Evolutionary conservation across 495 filamentous ascomycete genomes (phyloP).

Genomic region (Trichocladium uniseriatum): DNA sequence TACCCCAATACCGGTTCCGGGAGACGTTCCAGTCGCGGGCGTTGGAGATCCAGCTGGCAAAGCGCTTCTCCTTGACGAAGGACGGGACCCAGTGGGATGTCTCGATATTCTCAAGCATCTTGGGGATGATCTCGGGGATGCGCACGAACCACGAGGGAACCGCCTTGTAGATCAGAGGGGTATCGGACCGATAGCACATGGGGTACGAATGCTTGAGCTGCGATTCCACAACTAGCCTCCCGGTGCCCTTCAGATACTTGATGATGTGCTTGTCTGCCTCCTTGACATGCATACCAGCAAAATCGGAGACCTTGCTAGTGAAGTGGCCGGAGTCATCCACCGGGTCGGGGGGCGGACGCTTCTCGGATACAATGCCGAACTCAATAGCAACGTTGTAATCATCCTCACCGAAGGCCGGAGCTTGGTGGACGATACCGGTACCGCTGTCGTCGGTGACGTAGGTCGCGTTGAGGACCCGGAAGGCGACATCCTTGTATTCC

Average conservation of each 20-base stretch:
- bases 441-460: conserved; percentile 92
- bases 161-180: conserved; percentile 86
- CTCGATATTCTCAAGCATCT: conserved; percentile 85
- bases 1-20: conserved; percentile 95
- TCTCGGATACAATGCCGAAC: conserved; percentile 65
- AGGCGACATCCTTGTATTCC: conserved; percentile 91
- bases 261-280: conserved; percentile 91
- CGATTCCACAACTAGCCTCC: conserved; percentile 75
- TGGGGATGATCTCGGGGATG: conserved; percentile 71
- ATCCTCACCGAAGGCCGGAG: conserved; percentile 92
- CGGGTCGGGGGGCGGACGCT: conserved; percentile 77
- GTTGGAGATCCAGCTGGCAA: conserved; percentile 55
- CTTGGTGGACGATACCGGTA: conserved; percentile 92
- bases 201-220: conserved; percentile 93
- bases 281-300: conserved; percentile 86
- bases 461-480: conserved; percentile 72
- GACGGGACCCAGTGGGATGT: conserved; percentile 89
- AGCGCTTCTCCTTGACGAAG: conserved; percentile 86
- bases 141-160: conserved; percentile 96
- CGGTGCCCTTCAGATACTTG: conserved; percentile 73
- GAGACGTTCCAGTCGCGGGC: conserved; percentile 98
- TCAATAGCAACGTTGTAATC: conserved; percentile 83
- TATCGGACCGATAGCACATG: conserved; percentile 93
- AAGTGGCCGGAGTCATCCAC: conserved; percentile 77
- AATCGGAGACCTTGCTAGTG: conserved; percentile 72